Evolutionary conservation across 2,329 filamentous ascomycete genomes (phyloP).

Genomic region (Diaporthe nobilis): DNA sequence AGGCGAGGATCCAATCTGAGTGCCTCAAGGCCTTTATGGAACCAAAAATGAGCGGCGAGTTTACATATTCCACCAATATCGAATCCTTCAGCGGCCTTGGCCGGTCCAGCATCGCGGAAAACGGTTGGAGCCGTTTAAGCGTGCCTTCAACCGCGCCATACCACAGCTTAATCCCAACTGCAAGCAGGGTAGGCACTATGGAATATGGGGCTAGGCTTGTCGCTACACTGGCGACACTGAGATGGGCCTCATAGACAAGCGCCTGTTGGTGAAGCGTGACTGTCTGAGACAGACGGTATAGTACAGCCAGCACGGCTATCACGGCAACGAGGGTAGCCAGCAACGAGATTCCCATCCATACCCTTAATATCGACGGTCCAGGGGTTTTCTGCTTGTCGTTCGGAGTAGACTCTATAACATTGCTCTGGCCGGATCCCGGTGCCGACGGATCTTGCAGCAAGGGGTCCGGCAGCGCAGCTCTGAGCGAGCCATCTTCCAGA

Average conservation of each 20-base stretch:
- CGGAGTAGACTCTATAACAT: neutral
- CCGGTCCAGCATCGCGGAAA: neutral
- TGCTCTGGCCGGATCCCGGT: neutral
- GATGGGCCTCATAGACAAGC: neutral
- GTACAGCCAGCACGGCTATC: neutral
- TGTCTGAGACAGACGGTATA: neutral
- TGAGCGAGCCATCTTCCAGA: neutral
- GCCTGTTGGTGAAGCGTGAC: neutral
- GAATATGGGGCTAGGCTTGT: neutral
- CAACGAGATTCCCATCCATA: neutral
- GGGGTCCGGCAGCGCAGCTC: neutral
- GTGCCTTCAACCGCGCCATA: neutral
- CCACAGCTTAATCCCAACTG: neutral
- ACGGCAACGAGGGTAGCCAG: neutral
- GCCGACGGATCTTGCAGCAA: neutral
- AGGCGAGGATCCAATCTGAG: neutral
- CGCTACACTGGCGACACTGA: neutral
- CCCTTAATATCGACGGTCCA: neutral
- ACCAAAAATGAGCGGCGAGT: neutral
- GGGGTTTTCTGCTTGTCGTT: neutral
- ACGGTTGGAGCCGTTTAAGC: neutral
- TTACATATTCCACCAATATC: neutral
- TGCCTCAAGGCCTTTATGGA: neutral
- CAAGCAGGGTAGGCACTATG: neutral
- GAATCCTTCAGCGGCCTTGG: neutral